phyloP scores from a whole-genome alignment of 495 filamentous ascomycete species.

The Aspergillus carlsbadensis region DNA sequence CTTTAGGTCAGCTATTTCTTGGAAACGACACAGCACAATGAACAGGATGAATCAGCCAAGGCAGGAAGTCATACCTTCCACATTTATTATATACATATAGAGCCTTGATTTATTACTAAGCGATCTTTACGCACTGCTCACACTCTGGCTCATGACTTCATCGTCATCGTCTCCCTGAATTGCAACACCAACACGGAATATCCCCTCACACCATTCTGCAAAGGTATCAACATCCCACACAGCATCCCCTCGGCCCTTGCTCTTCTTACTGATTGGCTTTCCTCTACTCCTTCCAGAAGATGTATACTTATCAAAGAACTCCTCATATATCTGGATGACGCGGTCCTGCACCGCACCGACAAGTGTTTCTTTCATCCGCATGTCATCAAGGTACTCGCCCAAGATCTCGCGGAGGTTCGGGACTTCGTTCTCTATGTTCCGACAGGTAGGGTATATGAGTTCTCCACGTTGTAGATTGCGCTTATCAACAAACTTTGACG shows the following conservation, averaged over 20 bases:
- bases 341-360: slow-evolving; percentile 61
- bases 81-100: too few relatives aligned
- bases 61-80: too few relatives aligned
- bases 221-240: slow-evolving; percentile 67
- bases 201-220: slow-evolving; percentile 55
- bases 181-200: slow-evolving; percentile 53
- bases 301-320: slow-evolving; percentile 55
- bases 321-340: slow-evolving; percentile 59
- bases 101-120: too few relatives aligned
- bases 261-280: slow-evolving; percentile 50
- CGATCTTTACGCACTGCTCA: slow-evolving; percentile 4
- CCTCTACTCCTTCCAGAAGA: slow-evolving; percentile 45
- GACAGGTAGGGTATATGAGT: slow-evolving; percentile 38
- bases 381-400: slow-evolving; percentile 59
- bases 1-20: too few relatives aligned
- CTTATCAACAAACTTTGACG: slow-evolving; percentile 41
- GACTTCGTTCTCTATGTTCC: slow-evolving; percentile 55
- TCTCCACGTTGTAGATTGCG: slow-evolving; percentile 38
- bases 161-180: slow-evolving; percentile 11
- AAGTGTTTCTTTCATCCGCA: slow-evolving; percentile 60
- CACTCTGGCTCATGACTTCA: slow-evolving; percentile 18
- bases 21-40: too few relatives aligned
- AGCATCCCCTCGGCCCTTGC: slow-evolving; percentile 61
- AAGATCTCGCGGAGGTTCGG: slow-evolving; percentile 50
- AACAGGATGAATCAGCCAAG: too few relatives aligned